A percentile compares a stretch with the other conserved stretches of the same genome.
Conservation (phyloP, 2,329 filamentous ascomycete species). For the Trichocomaceae sp. region DNA sequence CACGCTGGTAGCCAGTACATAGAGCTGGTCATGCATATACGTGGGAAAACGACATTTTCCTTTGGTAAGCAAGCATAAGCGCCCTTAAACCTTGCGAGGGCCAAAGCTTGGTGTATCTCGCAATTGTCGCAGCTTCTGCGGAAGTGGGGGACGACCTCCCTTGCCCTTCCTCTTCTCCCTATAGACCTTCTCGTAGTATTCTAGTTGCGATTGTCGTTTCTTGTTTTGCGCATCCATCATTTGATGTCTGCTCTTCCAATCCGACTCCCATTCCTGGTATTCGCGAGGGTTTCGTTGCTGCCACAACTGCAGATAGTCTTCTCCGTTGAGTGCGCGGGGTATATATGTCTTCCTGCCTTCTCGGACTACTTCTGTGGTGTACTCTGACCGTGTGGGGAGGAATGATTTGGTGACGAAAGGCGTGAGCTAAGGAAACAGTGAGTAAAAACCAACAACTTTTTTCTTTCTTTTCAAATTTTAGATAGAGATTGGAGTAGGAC, state of each 20-base stretch:
- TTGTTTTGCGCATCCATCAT: not conserved
- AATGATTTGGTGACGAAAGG: constrained; percentile 42
- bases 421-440: constrained; percentile 30
- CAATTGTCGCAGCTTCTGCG: not conserved
- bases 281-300: constrained; percentile 31
- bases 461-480: not conserved
- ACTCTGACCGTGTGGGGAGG: constrained; percentile 29
- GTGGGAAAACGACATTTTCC: not conserved
- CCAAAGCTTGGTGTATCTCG: not conserved
- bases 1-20: constrained; percentile 1
- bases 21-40: constrained; percentile 1
- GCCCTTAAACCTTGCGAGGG: not conserved
- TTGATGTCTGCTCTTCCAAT: constrained; percentile 8
- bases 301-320: constrained; percentile 36
- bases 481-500: constrained; percentile 4
- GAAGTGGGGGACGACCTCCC: not conserved
- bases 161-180: constrained; percentile 7
- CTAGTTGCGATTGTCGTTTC: not conserved
- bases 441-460: constrained; percentile 3
- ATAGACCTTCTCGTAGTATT: not conserved
- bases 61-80: not conserved
- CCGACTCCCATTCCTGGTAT: constrained; percentile 23
- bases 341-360: constrained; percentile 21
- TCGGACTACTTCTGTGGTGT: constrained; percentile 27
- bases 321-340: constrained; percentile 27